Percentiles rank a stretch among this genome's conserved stretches.
Conservation (phyloP, 2,329 filamentous ascomycete genomes). For the Hypoxylon rubiginosum region DNA sequence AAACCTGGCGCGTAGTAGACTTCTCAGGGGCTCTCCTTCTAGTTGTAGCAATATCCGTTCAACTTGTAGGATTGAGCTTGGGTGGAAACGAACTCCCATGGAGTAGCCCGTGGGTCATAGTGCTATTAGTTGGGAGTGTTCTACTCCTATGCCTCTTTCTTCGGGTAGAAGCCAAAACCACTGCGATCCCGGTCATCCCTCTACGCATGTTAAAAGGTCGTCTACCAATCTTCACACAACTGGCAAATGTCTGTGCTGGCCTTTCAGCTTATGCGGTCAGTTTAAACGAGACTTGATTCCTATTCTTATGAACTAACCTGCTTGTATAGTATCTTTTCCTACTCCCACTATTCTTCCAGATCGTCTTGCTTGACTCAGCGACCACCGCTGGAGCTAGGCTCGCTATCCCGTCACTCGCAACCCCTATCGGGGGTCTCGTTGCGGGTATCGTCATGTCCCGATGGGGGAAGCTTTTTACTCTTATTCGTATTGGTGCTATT, state of each 20-base stretch:
- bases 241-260: conserved; percentile 71
- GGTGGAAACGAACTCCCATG: conserved; percentile 69
- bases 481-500: conserved; percentile 65
- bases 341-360: conserved; percentile 78
- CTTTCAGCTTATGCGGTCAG: conserved; percentile 73
- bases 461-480: conserved; percentile 64
- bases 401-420: conserved; percentile 72
- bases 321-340: conserved; percentile 72
- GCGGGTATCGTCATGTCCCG: conserved; percentile 71
- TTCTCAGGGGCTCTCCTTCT: conserved; percentile 69
- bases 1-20: conserved; percentile 69
- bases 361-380: conserved; percentile 73
- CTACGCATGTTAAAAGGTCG: conserved; percentile 68
- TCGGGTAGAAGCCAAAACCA: conserved; percentile 62
- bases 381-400: conserved; percentile 75
- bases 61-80: conserved; percentile 68
- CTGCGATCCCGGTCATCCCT: conserved; percentile 67
- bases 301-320: conserved; percentile 10
- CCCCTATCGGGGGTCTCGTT: conserved; percentile 68
- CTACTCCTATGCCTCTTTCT: conserved; percentile 61
- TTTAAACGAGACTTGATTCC: conserved; percentile 21
- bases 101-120: conserved; percentile 63
- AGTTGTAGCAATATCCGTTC: conserved; percentile 69
- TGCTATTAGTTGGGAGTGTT: conserved; percentile 59
- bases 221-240: conserved; percentile 67